Conservation (phyloP, 2,329 filamentous ascomycete species). For the Chalaropsis thielavioides region DNA sequence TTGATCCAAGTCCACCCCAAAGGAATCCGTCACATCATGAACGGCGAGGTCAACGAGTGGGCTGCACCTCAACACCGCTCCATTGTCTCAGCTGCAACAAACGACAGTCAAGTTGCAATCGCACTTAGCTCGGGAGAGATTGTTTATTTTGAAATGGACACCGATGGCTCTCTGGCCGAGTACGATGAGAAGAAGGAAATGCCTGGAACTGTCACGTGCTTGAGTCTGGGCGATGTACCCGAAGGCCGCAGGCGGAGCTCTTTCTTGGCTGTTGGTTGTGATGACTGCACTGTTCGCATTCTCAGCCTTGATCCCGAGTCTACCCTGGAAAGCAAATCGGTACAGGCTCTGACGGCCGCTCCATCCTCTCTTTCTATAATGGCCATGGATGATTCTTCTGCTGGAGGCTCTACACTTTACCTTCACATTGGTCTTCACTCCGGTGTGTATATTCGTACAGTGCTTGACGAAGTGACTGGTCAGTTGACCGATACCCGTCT, state of each 20-base stretch:
- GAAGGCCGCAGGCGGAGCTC: slow-evolving; percentile 79
- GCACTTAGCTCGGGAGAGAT: slow-evolving; percentile 93
- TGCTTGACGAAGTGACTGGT: slow-evolving; percentile 87
- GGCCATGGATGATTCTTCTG: slow-evolving; percentile 86
- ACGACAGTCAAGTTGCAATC: slow-evolving; percentile 82
- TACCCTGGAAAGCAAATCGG: slow-evolving; percentile 82
- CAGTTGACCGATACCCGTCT: slow-evolving; percentile 90
- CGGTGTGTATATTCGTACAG: slow-evolving; percentile 87
- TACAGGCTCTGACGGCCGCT: slow-evolving; percentile 82
- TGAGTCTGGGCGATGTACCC: slow-evolving; percentile 87
- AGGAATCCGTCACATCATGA: slow-evolving; percentile 77
- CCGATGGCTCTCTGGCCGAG: slow-evolving; percentile 77
- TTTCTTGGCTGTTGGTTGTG: slow-evolving; percentile 90
- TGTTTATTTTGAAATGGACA: slow-evolving; percentile 95
- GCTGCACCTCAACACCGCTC: slow-evolving; percentile 82
- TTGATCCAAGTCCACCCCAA: slow-evolving; percentile 93
- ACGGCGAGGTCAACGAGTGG: slow-evolving; percentile 79
- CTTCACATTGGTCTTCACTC: slow-evolving; percentile 93
- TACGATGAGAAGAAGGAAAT: slow-evolving; percentile 93
- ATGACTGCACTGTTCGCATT: slow-evolving; percentile 90
- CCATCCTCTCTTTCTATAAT: slow-evolving; percentile 84
- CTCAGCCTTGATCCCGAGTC: slow-evolving; percentile 80
- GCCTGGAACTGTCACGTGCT: slow-evolving; percentile 84
- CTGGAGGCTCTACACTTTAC: slow-evolving; percentile 76
- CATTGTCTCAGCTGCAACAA: slow-evolving; percentile 87